Percentiles rank a stretch among this genome's conserved stretches.
Evolutionary conservation across 1,284 basidiomycete species (phyloP).

Genomic region (Xerocomus minutiporus): DNA sequence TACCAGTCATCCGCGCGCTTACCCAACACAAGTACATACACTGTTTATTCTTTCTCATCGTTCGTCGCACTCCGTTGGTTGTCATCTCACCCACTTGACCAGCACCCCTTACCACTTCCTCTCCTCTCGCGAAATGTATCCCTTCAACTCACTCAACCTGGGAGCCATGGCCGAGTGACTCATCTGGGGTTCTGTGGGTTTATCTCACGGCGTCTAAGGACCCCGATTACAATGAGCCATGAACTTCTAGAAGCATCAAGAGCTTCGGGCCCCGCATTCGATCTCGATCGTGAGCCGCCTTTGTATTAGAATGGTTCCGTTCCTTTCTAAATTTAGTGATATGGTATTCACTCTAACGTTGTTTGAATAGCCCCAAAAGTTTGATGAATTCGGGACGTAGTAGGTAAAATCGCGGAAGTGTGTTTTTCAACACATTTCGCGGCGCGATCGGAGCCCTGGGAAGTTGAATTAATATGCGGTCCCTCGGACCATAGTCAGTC

Average conservation of each 20-base stretch:
- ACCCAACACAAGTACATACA: too few relatives aligned
- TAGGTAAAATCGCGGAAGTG: neutral
- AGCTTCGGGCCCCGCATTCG: neutral
- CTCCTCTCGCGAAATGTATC: too few relatives aligned
- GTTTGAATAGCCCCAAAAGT: neutral
- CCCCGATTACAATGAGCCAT: neutral
- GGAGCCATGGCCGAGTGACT: neutral
- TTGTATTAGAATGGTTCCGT: neutral
- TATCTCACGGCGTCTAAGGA: neutral
- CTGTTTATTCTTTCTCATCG: too few relatives aligned
- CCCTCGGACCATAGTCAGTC: neutral
- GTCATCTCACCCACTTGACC: too few relatives aligned
- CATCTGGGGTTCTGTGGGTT: too few relatives aligned
- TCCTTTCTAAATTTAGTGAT: neutral
- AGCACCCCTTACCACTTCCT: too few relatives aligned
- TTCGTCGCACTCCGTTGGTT: too few relatives aligned
- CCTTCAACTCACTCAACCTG: neutral
- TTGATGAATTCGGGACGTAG: neutral
- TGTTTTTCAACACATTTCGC: neutral
- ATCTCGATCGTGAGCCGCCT: neutral
- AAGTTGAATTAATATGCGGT: neutral
- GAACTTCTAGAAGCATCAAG: neutral
- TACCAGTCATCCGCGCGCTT: too few relatives aligned
- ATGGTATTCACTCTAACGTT: neutral
- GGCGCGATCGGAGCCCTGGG: too few relatives aligned